Percentiles rank a stretch among this genome's conserved stretches.
phyloP scores from a whole-genome alignment of 371 early-diverging fungal genomes.

The Apophysomyces ossiformis region DNA sequence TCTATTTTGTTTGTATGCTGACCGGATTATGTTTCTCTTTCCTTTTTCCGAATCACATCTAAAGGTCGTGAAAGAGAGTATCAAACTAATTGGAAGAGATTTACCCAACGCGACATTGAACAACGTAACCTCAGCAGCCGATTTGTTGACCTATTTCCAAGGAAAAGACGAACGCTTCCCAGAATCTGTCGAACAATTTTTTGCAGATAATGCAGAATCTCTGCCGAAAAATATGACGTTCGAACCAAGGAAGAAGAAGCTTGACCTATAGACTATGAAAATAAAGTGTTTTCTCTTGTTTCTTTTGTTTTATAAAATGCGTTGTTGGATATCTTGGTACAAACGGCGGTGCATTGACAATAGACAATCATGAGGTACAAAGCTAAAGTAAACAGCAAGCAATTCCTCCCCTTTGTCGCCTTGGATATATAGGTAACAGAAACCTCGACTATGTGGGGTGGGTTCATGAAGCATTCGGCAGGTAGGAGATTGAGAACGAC shows the following conservation, averaged over 20 bases:
- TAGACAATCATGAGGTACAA: slow-evolving; percentile 27
- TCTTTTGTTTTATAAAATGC: slow-evolving; percentile 19
- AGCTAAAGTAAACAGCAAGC: slow-evolving; percentile 41
- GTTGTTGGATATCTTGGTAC: slow-evolving; percentile 42
- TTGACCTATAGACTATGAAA: slow-evolving; percentile 1
- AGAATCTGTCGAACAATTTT: slow-evolving; percentile 19
- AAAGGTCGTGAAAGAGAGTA: slow-evolving; percentile 47
- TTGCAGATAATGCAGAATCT: slow-evolving; percentile 22
- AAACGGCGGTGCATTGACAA: slow-evolving; percentile 45
- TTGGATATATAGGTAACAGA: slow-evolving; percentile 27
- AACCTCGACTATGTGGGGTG: slow-evolving; percentile 18
- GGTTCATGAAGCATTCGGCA: slow-evolving; percentile 17
- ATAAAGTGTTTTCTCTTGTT: background rate
- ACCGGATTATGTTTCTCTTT: background rate
- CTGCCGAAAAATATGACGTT: slow-evolving; percentile 25
- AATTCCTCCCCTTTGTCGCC: slow-evolving; percentile 27
- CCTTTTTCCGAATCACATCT: background rate
- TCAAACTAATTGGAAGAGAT: slow-evolving; percentile 46
- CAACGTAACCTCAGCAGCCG: slow-evolving; percentile 34
- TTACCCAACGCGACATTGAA: slow-evolving; percentile 44
- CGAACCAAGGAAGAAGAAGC: slow-evolving; percentile 10
- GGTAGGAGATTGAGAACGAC: slow-evolving; percentile 4
- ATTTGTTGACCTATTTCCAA: slow-evolving; percentile 37
- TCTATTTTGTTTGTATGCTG: background rate
- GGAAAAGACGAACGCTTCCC: slow-evolving; percentile 8